Base-by-base conservation (phyloP, 306 rosid genomes). In the Sicyos edulis region DNA sequence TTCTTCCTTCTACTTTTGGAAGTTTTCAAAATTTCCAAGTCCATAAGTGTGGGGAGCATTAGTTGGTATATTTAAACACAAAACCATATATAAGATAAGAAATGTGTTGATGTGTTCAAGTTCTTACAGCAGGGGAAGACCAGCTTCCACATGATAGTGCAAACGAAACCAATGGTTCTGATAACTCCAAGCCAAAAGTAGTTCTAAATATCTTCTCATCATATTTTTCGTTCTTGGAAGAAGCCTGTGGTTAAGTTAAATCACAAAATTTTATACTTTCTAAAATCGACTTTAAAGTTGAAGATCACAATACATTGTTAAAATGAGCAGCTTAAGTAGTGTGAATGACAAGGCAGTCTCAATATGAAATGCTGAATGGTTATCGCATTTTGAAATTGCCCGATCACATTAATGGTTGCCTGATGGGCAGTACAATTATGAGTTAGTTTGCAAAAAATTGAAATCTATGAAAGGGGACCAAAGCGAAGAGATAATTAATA, bases 81-180 rank as follows among this genome's bases (percentile, higher is more conserved):
- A 64, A 64, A 42, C 4, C 10, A 37, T 22, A 37, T n/a, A 49
- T 62, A 32, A n/a, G 69, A 34, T 5, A 17, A 10, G 71, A 65
- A 65, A 65, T 10, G 32, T 5, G 17, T n/a, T 37, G 52, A 17
- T 64, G 70, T 42, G n/a, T 20, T 66, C 10, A 47, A 37, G 54
- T 5, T 15, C 96, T 87, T 91, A 93, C 99, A 71, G 91, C 91
- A 45, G 99, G 99, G 76, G 99, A 93, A 72, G 99, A 93, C 97
- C 96, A 91, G 75, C 97, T 93, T 78, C 99, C 99, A 83, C 92
- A 82, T 71, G 96, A 93, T 45, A 93, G 91, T 45, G 99, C 99
- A 77, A 87, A 93, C 66, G 99, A 90, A 26, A 93, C 96, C 63
- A 93, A 78, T 9, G 99, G 97, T 78, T 93, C 99, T n/a, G 99